Evolutionary conservation across 139 green algal species (phyloP).

Genomic region (Auxenochlorella protothecoides): DNA sequence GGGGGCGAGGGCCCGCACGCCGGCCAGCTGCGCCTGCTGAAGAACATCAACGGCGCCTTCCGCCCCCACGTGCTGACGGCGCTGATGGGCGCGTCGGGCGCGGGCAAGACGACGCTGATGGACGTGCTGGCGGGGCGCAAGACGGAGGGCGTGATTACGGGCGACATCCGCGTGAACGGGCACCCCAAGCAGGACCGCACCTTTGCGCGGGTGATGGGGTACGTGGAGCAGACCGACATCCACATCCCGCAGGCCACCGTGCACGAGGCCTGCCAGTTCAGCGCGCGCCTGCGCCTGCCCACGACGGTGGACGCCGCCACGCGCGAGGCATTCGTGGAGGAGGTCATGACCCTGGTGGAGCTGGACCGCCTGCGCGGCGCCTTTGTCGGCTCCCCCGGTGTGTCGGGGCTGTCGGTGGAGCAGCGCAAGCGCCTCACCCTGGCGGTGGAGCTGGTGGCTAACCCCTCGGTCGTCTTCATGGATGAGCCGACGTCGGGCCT

Average conservation of each 20-base stretch:
- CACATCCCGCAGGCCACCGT: conserved; percentile 38
- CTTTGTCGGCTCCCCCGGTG: conserved; percentile 32
- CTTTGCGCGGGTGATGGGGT: conserved; percentile 48
- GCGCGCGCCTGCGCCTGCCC: conserved; percentile 37
- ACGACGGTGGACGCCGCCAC: conserved; percentile 16
- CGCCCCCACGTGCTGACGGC: conserved; percentile 14
- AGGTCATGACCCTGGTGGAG: conserved; percentile 47
- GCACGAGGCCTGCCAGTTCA: conserved; percentile 34
- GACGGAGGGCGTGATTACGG: conserved; percentile 30
- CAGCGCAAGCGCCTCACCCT: conserved; percentile 48
- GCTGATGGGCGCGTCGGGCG: conserved; percentile 21
- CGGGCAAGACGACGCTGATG: conserved; percentile 51
- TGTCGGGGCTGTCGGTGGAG: conserved; percentile 33
- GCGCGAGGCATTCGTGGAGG: conserved; percentile 29
- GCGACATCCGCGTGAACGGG: conserved; percentile 52
- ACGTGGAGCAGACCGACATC: conserved; percentile 20
- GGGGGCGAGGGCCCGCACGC: conserved; percentile 2
- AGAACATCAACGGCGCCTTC: conserved; percentile 34
- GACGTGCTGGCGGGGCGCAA: conserved; percentile 45
- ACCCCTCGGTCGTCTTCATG: conserved; percentile 21
- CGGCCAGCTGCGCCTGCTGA: conserved; percentile 17
- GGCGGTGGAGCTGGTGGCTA: conserved; percentile 41
- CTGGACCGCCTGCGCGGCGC: conserved; percentile 22
- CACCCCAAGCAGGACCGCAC: conserved; percentile 39
- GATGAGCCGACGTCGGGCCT: conserved; percentile 36